phyloP scores from a whole-genome alignment of 345 rosid genomes.

The Garcia nutans region DNA sequence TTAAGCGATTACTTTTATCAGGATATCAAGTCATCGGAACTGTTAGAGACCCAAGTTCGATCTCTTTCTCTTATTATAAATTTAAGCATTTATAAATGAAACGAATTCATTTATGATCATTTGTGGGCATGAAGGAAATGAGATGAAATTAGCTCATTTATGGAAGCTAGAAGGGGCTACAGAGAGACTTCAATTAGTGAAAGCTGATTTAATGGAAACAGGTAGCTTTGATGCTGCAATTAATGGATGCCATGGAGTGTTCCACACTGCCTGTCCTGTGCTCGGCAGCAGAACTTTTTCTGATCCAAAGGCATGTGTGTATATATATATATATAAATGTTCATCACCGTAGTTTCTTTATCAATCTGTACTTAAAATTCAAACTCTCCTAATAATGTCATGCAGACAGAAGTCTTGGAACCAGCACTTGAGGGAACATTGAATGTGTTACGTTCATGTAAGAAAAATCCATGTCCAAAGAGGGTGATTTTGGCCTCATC shows the following conservation, averaged over 20 bases:
- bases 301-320: slow-evolving; percentile 72
- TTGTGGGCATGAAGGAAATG: slow-evolving; percentile 50
- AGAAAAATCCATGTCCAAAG: slow-evolving; percentile 56
- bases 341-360: too few relatives aligned
- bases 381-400: too few relatives aligned
- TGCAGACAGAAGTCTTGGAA: slow-evolving; percentile 68
- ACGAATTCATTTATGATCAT: background rate
- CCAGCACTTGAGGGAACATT: slow-evolving; percentile 83
- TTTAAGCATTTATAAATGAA: background rate
- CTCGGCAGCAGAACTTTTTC: slow-evolving; percentile 60
- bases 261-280: slow-evolving; percentile 95
- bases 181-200: slow-evolving; percentile 71
- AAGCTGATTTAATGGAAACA: slow-evolving; percentile 67
- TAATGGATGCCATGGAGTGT: slow-evolving; percentile 78
- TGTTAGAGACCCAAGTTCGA: slow-evolving; percentile 72
- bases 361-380: too few relatives aligned
- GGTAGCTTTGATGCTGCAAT: slow-evolving; percentile 84
- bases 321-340: too few relatives aligned
- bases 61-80: background rate
- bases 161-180: slow-evolving; percentile 80
- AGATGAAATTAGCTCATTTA: slow-evolving; percentile 68
- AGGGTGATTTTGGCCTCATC: slow-evolving; percentile 90
- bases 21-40: slow-evolving; percentile 91
- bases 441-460: slow-evolving; percentile 79
- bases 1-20: slow-evolving; percentile 67